Percentiles rank a stretch among this genome's conserved stretches.
These are phyloP conservation scores for Vitis amurensis DNA, from an alignment of 164 flowering plant genomes.

Conservation along the genomic window DNA sequence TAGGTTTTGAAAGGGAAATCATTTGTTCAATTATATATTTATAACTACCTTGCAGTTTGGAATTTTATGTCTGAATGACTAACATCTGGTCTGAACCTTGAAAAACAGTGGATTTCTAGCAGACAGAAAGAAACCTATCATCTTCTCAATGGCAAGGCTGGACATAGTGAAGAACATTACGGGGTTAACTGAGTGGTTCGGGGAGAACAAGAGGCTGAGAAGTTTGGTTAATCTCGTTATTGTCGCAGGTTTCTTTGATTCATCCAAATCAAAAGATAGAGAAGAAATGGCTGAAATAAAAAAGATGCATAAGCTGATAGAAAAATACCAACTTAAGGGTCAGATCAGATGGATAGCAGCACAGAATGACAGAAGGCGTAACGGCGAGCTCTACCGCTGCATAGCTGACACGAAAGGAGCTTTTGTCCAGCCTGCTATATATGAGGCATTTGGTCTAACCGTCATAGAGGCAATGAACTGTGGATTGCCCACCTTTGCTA, in stretches of 20 bases:
- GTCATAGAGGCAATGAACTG: constrained; percentile 74
- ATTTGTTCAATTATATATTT: background rate
- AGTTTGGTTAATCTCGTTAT: constrained; percentile 46
- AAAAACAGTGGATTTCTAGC: constrained; percentile 33
- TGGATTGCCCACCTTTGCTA: constrained; percentile 66
- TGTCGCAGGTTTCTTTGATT: constrained; percentile 59
- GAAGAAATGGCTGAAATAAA: constrained; percentile 60
- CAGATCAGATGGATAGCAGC: constrained; percentile 67
- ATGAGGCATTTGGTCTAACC: constrained; percentile 65
- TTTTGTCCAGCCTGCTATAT: constrained; percentile 65
- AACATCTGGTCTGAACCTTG: background rate
- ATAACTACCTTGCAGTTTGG: no score
- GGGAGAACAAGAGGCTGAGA: constrained; percentile 40
- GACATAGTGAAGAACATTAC: constrained; percentile 51
- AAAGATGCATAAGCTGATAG: constrained; percentile 52
- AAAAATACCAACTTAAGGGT: constrained; percentile 57
- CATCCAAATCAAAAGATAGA: constrained; percentile 59
- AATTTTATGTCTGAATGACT: background rate
- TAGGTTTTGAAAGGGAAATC: constrained; percentile 13
- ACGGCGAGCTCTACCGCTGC: constrained; percentile 55
- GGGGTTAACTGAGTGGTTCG: constrained; percentile 50
- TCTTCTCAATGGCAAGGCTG: constrained; percentile 60
- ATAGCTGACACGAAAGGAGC: constrained; percentile 64
- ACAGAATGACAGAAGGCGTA: constrained; percentile 49
- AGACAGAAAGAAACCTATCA: constrained; percentile 45